phyloP scores from a whole-genome alignment of 345 rosid genomes.

The Pistacia integerrima region DNA sequence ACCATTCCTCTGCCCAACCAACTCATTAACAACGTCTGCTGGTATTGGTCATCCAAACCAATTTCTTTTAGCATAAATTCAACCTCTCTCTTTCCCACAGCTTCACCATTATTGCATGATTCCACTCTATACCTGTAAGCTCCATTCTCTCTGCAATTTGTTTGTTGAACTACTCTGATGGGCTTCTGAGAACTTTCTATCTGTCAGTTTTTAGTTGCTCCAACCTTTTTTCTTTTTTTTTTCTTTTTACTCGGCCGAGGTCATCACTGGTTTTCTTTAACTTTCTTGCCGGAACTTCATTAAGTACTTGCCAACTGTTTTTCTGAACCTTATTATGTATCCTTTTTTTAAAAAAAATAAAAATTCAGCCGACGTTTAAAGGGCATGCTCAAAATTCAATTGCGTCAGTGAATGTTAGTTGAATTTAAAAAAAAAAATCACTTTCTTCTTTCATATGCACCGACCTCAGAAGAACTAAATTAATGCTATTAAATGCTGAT shows the following conservation, averaged over 20 bases:
- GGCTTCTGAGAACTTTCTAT: not conserved
- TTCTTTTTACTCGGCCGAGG: no score
- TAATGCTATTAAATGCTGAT: not conserved
- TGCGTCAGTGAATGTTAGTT: not conserved
- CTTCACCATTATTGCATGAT: not conserved
- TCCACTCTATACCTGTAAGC: no score
- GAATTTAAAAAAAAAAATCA: not conserved
- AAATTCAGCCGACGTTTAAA: not conserved
- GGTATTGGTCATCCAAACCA: not conserved
- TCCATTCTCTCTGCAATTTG: no score
- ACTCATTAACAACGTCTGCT: not conserved
- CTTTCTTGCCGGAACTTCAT: not conserved
- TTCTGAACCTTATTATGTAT: not conserved
- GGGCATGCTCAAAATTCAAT: not conserved
- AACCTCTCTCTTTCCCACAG: not conserved
- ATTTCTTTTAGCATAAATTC: not conserved
- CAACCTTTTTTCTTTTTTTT: no score
- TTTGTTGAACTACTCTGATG: not conserved
- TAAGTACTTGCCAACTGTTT: not conserved
- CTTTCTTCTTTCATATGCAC: not conserved
- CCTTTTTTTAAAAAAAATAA: not conserved
- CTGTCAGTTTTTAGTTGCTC: no score
- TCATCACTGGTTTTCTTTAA: not conserved
- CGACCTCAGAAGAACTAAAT: not conserved
- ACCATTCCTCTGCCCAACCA: constrained; percentile 2